phyloP scores from a whole-genome alignment of 2,329 filamentous ascomycete genomes.

The Catunica adiposa region DNA sequence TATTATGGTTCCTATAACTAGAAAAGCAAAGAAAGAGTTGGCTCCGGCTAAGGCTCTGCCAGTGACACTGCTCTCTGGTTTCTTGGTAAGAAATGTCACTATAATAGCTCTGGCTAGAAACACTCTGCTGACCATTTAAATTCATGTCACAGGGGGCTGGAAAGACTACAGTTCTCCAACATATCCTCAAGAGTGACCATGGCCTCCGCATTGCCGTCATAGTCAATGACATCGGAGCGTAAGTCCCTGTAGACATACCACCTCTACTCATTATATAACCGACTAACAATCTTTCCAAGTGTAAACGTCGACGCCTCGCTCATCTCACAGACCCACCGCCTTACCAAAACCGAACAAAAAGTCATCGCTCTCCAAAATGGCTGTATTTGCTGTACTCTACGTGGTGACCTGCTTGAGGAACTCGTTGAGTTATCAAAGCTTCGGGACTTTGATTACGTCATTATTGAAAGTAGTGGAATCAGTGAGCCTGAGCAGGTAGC shows the following conservation, averaged over 20 bases:
- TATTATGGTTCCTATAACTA: neutral
- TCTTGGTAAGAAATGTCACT: neutral
- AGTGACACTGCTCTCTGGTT: constrained; percentile 1
- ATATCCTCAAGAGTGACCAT: constrained; percentile 28
- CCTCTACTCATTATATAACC: neutral
- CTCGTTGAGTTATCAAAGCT: constrained; percentile 44
- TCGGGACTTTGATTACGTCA: constrained; percentile 42
- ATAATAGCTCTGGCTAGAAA: neutral
- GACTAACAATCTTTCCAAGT: constrained; percentile 20
- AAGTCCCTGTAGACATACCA: constrained; percentile 16
- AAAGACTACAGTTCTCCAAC: neutral
- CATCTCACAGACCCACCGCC: constrained; percentile 37
- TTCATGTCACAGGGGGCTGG: neutral
- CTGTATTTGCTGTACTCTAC: constrained; percentile 61
- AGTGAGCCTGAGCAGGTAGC: constrained; percentile 60
- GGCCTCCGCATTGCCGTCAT: constrained; percentile 54
- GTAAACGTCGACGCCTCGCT: constrained; percentile 50
- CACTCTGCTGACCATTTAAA: neutral
- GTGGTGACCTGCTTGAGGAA: constrained; percentile 54
- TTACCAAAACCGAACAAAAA: constrained; percentile 45
- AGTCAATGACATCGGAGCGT: constrained; percentile 55
- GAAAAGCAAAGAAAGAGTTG: neutral
- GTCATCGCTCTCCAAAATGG: constrained; percentile 54
- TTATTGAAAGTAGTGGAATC: constrained; percentile 48
- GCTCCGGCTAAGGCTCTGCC: neutral